These are phyloP conservation scores for Stropharia rugosoannulata DNA, from an alignment of 768 basidiomycete genomes.

Conservation along the genomic window DNA sequence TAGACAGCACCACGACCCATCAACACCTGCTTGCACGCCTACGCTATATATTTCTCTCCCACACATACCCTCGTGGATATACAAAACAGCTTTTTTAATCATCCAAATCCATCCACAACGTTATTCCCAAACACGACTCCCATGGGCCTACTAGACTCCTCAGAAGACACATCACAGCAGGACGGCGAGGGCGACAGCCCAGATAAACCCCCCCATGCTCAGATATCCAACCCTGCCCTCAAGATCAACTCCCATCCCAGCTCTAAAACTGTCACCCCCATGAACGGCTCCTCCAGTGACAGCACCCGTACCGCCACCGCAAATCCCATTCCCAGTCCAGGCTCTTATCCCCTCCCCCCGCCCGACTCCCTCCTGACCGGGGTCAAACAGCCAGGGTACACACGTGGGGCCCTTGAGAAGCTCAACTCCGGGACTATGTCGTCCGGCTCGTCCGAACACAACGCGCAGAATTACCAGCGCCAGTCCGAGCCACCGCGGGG, in stretches of 20 bases:
- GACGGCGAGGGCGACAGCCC: constrained; percentile 60
- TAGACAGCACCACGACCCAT: constrained; percentile 33
- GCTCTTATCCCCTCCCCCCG: constrained; percentile 47
- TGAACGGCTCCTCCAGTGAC: constrained; percentile 10
- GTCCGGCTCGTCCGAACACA: constrained; percentile 38
- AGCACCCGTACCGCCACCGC: constrained; percentile 2
- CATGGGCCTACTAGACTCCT: constrained; percentile 46
- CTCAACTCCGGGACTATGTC: constrained; percentile 24
- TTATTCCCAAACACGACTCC: constrained; percentile 18
- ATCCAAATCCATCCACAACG: constrained; percentile 18
- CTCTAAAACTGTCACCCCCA: constrained; percentile 16
- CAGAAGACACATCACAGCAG: constrained; percentile 48
- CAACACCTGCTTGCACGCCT: constrained; percentile 18
- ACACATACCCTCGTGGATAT: constrained; percentile 22
- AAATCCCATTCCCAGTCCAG: constrained; percentile 3
- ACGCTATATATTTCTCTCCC: constrained; percentile 19
- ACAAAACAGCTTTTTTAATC: constrained; percentile 23
- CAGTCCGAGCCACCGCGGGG: constrained; percentile 12
- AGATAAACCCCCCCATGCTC: constrained; percentile 56
- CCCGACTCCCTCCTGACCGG: constrained; percentile 46
- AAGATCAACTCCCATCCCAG: constrained; percentile 15
- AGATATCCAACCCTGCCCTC: constrained; percentile 24
- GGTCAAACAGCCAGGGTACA: constrained; percentile 51
- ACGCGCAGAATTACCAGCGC: constrained; percentile 11
- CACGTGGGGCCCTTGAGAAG: constrained; percentile 43